These are phyloP conservation scores for Eremothecium coryli DNA, from an alignment of 1,139 yeast species.

Conservation along the genomic window DNA sequence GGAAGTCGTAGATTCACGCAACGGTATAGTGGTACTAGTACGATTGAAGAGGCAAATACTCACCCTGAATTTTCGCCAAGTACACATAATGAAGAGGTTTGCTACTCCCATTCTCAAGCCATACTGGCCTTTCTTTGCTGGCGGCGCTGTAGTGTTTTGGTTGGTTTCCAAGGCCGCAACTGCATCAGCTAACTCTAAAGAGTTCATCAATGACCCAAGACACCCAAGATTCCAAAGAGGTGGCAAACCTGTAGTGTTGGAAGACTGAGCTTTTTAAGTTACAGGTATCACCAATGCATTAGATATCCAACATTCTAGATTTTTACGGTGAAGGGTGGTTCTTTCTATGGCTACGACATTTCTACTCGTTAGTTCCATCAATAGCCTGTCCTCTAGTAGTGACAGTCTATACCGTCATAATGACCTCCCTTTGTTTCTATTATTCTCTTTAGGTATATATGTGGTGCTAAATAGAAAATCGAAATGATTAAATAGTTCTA, in stretches of 20 bases:
- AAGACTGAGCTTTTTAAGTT: slow-evolving; percentile 3
- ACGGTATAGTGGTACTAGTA: too few relatives aligned
- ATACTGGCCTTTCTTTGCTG: slow-evolving; percentile 61
- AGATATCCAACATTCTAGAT: slow-evolving; percentile 16
- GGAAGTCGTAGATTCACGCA: too few relatives aligned
- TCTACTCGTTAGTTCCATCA: too few relatives aligned
- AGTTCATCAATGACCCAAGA: slow-evolving; percentile 70
- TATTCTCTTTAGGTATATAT: too few relatives aligned
- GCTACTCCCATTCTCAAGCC: slow-evolving; percentile 47
- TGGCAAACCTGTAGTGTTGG: slow-evolving; percentile 37
- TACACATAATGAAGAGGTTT: slow-evolving; percentile 39
- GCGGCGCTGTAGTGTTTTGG: slow-evolving; percentile 50
- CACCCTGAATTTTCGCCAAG: too few relatives aligned
- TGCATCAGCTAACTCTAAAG: slow-evolving; percentile 47
- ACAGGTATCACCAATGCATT: slow-evolving; percentile 11
- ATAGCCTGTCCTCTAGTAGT: too few relatives aligned
- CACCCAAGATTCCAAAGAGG: slow-evolving; percentile 61
- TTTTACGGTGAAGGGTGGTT: slow-evolving; percentile 17
- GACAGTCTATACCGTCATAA: too few relatives aligned
- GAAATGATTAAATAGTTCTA: too few relatives aligned
- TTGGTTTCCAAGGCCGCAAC: slow-evolving; percentile 48
- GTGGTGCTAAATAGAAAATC: too few relatives aligned
- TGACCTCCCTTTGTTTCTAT: too few relatives aligned
- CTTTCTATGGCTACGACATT: slow-evolving; percentile 10
- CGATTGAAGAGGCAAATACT: too few relatives aligned